Evolutionary conservation across 805 yeast genomes (phyloP), one percentile per base, ranked within the genome.

Genomic region (Spathaspora boniae): DNA sequence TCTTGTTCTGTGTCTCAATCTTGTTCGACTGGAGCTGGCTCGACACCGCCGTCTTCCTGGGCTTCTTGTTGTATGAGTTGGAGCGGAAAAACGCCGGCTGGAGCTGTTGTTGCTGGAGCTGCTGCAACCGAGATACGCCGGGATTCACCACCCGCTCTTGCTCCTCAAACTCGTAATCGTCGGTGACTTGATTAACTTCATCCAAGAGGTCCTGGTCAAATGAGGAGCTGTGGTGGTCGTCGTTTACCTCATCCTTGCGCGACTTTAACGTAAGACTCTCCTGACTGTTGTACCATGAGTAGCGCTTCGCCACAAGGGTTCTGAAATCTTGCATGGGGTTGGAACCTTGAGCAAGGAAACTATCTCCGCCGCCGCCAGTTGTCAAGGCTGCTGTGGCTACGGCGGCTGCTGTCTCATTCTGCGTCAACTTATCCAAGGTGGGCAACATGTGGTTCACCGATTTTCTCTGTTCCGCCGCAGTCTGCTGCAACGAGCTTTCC

Each of bases 31-130:
- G 53, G 29, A 33, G 48, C 20, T 39, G 50, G 36, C 42, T 21
- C 18, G 58, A 59, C 30, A 46, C 28, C 15, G 51, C 36, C n/a
- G 49, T 40, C 38, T 56, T 57, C 33, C 46, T 40, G 3, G 73
- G 72, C 36, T 48, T 59, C 30, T 63, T 61, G 37, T 55, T 64
- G 48, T 56, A 66, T 2, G 72, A 66, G 40, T 62, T 64, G 2
- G 71, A 62, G 22, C 67, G 42, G 39, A 47, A 46, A 43, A 58
- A 57, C 9, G 41, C 34, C 12, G 16, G 16, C 32, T 21, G 16
- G 14, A 17, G 31, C 20, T 32, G 41, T 8, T 15, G 34, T 11
- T 6, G 23, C 9, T 11, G 24, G 8, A n/a, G 24, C 12, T n/a
- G 25, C 11, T 22, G 25, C 29, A 27, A 25, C 11, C 8, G 5